Conservation (phyloP, 805 yeast genomes). For the Ogataea thermomethanolica region DNA sequence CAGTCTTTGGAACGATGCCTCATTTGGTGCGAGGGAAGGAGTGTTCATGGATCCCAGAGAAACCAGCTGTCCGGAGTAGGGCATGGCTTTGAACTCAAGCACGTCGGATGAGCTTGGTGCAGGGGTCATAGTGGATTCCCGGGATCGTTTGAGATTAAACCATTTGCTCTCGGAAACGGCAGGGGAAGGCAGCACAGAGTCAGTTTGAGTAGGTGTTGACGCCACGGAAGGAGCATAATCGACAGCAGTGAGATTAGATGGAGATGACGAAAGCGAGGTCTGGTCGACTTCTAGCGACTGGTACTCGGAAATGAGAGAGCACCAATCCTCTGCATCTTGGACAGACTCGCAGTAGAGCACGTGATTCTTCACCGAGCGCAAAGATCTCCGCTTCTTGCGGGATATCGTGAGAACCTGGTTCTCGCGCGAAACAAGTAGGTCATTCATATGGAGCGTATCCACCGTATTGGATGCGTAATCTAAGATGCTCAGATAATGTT, state of each 20-base stretch:
- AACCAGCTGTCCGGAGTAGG: conserved; percentile 27
- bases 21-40: conserved; percentile 3
- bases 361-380: conserved; percentile 29
- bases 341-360: conserved; percentile 78
- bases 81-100: conserved; percentile 33
- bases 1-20: conserved; percentile 20
- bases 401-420: conserved; percentile 26
- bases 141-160: conserved; percentile 19
- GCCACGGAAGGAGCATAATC: conserved; percentile 10
- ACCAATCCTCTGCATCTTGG: conserved; percentile 44
- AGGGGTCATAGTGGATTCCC: conserved; percentile 18
- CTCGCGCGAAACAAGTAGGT: conserved; percentile 22
- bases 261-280: conserved; percentile 16
- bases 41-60: conserved; percentile 13
- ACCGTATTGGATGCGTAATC: conserved; percentile 21
- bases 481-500: conserved; percentile 19
- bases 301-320: conserved; percentile 13
- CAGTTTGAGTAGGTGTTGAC: conserved; percentile 13
- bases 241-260: conserved; percentile 9
- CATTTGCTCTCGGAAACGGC: conserved; percentile 20
- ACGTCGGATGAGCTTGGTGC: conserved; percentile 18
- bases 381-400: conserved; percentile 31
- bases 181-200: conserved; percentile 12
- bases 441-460: conserved; percentile 24
- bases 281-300: conserved; percentile 16